Evolutionary conservation across 148 eudicot genomes (phyloP), one percentile per base, ranked within the genome.

Genomic region (Rheum nobile): DNA sequence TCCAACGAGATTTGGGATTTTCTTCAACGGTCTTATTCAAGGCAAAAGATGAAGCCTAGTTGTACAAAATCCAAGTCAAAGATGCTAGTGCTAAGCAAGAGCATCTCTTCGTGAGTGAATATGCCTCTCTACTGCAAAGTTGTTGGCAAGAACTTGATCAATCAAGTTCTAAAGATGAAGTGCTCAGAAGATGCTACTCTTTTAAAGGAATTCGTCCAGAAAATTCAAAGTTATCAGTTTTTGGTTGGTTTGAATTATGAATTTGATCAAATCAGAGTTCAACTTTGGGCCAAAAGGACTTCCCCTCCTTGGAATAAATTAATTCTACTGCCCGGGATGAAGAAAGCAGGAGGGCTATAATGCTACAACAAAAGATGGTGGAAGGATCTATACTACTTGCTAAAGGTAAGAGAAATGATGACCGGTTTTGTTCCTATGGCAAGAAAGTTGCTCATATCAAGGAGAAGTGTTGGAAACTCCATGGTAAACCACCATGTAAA

Each of bases 1-100:
- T 38, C 72, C 0, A 79, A 75, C 19, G 82, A 75, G 7, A 55
- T 79, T 0, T 70, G 75, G 77, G 78, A 74, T 13, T 35, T 6
- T 21, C 61, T 28, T 19, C 29, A n/a, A n/a, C 71, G 59, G 29
- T 74, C 81, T 11, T 79, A 74, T 24, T 79, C 71, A 1, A 79
- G 54, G 78, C 29, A 21, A 57, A 35, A 75, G 78, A 79, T 71
- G 72, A 65, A 0, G 75, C 72, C 4, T 72, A 59, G 21, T 38
- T 35, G 3, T 44, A 35, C 19, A 31, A 72, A 31, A 24, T 73
- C 12, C 34, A 48, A 26, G 42, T n/a, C 14, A 73, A 52, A 14
- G n/a, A 12, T 2, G 35, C 29, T 12, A 14, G 37, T 14, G 41
- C 65, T 14, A 31, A 48, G 19, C 67, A 73, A 73, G 75, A 61